Base-by-base conservation (phyloP, 108 stramenopile species). In the Cyclotella kingstonii region DNA sequence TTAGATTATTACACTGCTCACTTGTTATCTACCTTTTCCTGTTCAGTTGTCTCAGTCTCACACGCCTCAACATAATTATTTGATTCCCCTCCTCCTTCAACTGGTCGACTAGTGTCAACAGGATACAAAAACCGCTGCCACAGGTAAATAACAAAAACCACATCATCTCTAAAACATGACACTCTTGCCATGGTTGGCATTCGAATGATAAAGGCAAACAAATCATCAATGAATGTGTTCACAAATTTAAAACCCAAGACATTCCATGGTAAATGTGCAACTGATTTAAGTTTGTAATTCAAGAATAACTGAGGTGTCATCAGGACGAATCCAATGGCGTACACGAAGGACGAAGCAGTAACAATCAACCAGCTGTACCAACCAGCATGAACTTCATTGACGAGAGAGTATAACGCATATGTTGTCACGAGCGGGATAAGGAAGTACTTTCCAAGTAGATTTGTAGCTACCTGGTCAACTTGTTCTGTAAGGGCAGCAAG, bases 141-240 rank as follows among this genome's bases (percentile, higher is more conserved):
- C n/a, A 97, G 78, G 64, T 96, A 97, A 26, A 96, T 79, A 38
- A 97, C 66, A 55, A 97, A 97, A 5, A 97, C 93, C 53, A 97
- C 77, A 62, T 97, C 97, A 63, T 97, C 97, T 28, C 97, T 82
- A 68, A 97, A 97, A 60, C 95, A 96, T 57, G 83, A 80, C 43
- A 97, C 78, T 45, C 97, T 74, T 25, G 94, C 94, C 97, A 97
- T 95, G 10, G 89, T 92, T 29, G 97, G 97, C 97, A 97, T 97
- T 36, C 93, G 81, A 41, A 97, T 95, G 60, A 97, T 87, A 60
- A 97, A 97, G 0, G 94, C 92, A 50, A 97, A 97, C 15, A 97
- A 82, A 63, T 97, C 97, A 59, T 96, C 95, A 70, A 97, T 95
- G 52, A 95, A 91, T 3, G 96, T 97, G 63, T 97, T 97, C 41